Percentiles rank a stretch among this genome's conserved stretches.
Evolutionary conservation across 2,329 filamentous ascomycete genomes (phyloP).

Genomic region (Amauroascus niger): DNA sequence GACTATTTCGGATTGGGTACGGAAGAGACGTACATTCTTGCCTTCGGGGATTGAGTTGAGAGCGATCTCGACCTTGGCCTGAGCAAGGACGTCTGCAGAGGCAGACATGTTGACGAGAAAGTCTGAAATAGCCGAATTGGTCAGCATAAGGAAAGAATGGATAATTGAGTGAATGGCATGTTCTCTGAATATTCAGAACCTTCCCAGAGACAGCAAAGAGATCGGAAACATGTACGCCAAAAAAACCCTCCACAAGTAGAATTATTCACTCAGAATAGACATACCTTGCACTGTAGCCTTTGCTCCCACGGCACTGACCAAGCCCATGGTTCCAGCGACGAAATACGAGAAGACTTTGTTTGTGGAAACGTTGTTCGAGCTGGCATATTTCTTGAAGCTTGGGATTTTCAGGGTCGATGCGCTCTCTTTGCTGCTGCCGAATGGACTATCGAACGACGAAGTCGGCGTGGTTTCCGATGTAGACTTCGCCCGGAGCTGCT

Average conservation of each 20-base stretch:
- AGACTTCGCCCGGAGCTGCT: constrained; percentile 34
- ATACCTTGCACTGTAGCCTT: constrained; percentile 97
- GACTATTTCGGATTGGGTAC: constrained; percentile 2
- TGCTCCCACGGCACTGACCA: constrained; percentile 81
- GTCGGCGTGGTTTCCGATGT: constrained; percentile 22
- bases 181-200: neutral
- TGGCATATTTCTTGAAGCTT: constrained; percentile 80
- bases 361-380: constrained; percentile 53
- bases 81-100: constrained; percentile 93
- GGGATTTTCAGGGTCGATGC: constrained; percentile 62
- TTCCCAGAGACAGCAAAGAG: neutral
- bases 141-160: too few relatives aligned
- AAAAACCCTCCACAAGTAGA: too few relatives aligned
- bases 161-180: neutral
- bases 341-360: constrained; percentile 96
- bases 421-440: constrained; percentile 41
- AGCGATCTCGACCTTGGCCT: constrained; percentile 99
- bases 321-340: constrained; percentile 93
- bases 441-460: constrained; percentile 47
- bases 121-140: constrained; percentile 49
- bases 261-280: constrained; percentile 28
- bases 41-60: constrained; percentile 88
- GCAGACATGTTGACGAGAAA: constrained; percentile 99
- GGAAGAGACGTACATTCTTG: constrained; percentile 75
- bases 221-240: too few relatives aligned